Evolutionary conservation across 2,329 filamentous ascomycete genomes (phyloP), one percentile per base, ranked within the genome.

Genomic region (Emmonsiellopsis sp.): DNA sequence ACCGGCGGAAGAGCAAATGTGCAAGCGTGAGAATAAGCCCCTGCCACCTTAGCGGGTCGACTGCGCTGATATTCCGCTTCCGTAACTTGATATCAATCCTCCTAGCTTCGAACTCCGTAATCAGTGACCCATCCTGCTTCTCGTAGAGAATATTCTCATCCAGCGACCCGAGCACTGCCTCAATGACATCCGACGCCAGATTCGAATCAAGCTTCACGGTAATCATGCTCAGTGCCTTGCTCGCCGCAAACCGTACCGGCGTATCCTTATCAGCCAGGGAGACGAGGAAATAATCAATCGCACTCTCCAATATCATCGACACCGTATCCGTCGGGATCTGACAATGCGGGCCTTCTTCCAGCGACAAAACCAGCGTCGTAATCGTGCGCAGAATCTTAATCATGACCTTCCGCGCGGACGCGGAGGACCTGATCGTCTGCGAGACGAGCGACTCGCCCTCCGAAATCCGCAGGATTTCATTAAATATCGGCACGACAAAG

Each of bases 161-260:
- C 57, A 85, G 73, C 10, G 75, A 79, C 9, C 86, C 86, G 33
- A 95, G 77, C 9, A 97, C 85, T 0, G 88, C 90, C 55, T 95
- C 87, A 10, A 96, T 84, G 9, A 98, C 86, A 63, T 97, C 87
- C 1, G 81, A 79, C 1, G 88, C 89, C 85, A 96, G 90, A 21
- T 86, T 85, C 0, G 81, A 71, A 44, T 90, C 83, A 6, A 98
- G 72, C 59, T 87, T 91, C 49, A 94, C 74, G 0, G 91, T 86
- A 59, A 97, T 83, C 51, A 95, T 80, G 68, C 90, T 95, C 44
- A 97, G 79, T 3, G 90, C 87, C 71, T 98, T 98, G 68, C 90
- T 95, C 17, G 92, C 88, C 34, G 92, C 87, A 61, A 95, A 82
- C 39, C 93, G 80, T 10, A 98, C 91, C 0, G 90, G 89, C 0